phyloP scores from a whole-genome alignment of 2,329 filamentous ascomycete genomes.

The Colletotrichum simmondsii region DNA sequence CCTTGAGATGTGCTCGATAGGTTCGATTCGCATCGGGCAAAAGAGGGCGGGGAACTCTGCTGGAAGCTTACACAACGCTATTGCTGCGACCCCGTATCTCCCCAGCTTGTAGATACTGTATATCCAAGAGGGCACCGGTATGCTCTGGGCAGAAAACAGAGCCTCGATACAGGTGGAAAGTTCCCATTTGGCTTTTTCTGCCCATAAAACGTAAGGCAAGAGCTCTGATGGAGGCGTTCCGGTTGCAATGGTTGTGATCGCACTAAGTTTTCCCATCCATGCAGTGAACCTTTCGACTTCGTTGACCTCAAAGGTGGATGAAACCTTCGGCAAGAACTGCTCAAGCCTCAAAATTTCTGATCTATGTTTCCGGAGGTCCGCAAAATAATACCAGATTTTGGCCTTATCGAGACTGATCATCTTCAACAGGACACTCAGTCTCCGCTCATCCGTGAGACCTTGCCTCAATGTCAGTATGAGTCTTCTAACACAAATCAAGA shows the following conservation, averaged over 20 bases:
- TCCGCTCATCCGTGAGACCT: too few relatives aligned
- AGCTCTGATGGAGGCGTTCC: background rate
- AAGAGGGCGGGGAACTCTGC: background rate
- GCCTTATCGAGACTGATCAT: too few relatives aligned
- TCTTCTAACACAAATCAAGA: too few relatives aligned
- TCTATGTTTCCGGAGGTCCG: background rate
- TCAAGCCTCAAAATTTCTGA: background rate
- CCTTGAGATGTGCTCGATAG: background rate
- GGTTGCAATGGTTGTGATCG: background rate
- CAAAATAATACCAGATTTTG: background rate
- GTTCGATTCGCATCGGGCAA: background rate
- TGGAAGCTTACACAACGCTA: background rate
- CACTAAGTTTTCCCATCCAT: background rate
- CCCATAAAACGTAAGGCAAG: background rate
- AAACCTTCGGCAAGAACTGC: background rate
- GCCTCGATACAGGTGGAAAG: too few relatives aligned
- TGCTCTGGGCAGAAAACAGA: background rate
- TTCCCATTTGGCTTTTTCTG: slow-evolving; percentile 17
- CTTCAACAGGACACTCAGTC: too few relatives aligned
- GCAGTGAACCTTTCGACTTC: background rate
- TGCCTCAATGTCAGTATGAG: too few relatives aligned
- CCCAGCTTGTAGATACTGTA: slow-evolving; percentile 9
- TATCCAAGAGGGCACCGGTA: background rate
- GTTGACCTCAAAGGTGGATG: background rate
- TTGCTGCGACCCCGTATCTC: background rate